Evolutionary conservation across 805 yeast species (phyloP).

Genomic region (Kazachstania taianensis): DNA sequence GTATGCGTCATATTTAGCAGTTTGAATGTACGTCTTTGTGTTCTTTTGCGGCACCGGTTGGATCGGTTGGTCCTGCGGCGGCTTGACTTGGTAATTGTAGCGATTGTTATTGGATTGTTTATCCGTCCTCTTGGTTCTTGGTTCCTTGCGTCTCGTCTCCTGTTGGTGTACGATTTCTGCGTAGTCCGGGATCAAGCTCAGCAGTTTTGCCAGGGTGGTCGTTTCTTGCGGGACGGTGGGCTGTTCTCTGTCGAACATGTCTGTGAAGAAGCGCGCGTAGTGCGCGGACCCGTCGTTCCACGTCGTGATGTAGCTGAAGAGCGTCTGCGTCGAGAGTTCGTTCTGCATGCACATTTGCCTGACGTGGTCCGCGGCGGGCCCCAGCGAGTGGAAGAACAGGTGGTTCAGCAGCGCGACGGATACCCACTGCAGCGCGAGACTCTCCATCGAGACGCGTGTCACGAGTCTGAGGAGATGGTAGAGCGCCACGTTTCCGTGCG

Average conservation of each 20-base stretch:
- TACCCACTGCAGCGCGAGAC: slow-evolving; percentile 28
- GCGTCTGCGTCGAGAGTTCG: slow-evolving; percentile 16
- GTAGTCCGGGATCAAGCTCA: slow-evolving; percentile 12
- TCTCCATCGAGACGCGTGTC: slow-evolving; percentile 25
- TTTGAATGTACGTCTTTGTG: slow-evolving; percentile 1
- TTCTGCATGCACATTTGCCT: slow-evolving; percentile 14
- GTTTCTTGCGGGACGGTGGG: slow-evolving; percentile 10
- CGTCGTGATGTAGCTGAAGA: slow-evolving; percentile 17
- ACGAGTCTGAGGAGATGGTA: slow-evolving; percentile 30
- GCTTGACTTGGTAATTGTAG: neutral
- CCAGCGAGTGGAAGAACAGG: slow-evolving; percentile 21
- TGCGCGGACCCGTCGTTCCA: slow-evolving; percentile 31
- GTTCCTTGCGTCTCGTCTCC: neutral
- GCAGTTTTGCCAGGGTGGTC: slow-evolving; percentile 8
- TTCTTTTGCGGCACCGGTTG: slow-evolving; percentile 7
- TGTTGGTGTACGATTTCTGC: neutral
- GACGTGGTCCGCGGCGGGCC: slow-evolving; percentile 5
- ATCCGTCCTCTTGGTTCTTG: slow-evolving; percentile 1
- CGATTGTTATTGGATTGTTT: neutral
- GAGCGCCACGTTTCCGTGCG: slow-evolving; percentile 31
- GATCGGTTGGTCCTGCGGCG: neutral
- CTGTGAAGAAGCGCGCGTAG: slow-evolving; percentile 18
- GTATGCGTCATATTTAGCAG: slow-evolving; percentile 18
- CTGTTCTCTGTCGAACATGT: slow-evolving; percentile 14
- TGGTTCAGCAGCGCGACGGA: slow-evolving; percentile 26